Evolutionary conservation across 2,329 filamentous ascomycete genomes (phyloP).

Genomic region (Daldinia sp.): DNA sequence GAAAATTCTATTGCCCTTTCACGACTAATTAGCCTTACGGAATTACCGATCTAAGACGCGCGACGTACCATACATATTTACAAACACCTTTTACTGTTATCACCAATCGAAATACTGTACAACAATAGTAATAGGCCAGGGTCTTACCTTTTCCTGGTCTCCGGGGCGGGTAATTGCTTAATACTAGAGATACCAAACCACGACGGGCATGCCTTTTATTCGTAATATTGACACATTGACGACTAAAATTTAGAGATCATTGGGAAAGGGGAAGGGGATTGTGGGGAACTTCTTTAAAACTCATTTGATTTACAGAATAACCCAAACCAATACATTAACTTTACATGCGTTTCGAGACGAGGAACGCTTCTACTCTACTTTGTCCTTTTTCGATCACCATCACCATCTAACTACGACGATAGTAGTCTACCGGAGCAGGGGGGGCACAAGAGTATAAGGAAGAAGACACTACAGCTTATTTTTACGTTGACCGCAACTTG

Average conservation of each 20-base stretch:
- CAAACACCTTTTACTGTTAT: constrained; percentile 36
- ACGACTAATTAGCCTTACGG: constrained; percentile 31
- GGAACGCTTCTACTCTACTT: constrained; percentile 35
- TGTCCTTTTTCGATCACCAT: constrained; percentile 19
- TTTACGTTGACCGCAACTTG: constrained; percentile 43
- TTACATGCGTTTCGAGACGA: constrained; percentile 45
- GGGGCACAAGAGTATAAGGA: constrained; percentile 18
- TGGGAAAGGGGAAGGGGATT: constrained; percentile 35
- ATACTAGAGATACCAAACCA: constrained; percentile 49
- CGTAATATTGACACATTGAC: constrained; percentile 45
- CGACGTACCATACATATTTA: constrained; percentile 40
- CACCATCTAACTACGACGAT: constrained; percentile 29
- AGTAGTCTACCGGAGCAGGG: constrained; percentile 17
- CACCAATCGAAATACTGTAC: constrained; percentile 43
- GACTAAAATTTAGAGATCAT: constrained; percentile 49
- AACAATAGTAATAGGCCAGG: constrained; percentile 46
- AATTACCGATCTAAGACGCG: constrained; percentile 30
- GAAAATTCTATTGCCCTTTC: constrained; percentile 16
- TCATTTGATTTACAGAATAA: constrained; percentile 43
- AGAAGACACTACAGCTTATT: constrained; percentile 14
- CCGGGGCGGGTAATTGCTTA: constrained; percentile 41
- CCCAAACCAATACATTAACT: constrained; percentile 47
- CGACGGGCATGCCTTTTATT: constrained; percentile 45
- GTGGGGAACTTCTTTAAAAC: constrained; percentile 30
- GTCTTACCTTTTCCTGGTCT: constrained; percentile 29